phyloP scores from a whole-genome alignment of 345 rosid species.

The Salix exigua region DNA sequence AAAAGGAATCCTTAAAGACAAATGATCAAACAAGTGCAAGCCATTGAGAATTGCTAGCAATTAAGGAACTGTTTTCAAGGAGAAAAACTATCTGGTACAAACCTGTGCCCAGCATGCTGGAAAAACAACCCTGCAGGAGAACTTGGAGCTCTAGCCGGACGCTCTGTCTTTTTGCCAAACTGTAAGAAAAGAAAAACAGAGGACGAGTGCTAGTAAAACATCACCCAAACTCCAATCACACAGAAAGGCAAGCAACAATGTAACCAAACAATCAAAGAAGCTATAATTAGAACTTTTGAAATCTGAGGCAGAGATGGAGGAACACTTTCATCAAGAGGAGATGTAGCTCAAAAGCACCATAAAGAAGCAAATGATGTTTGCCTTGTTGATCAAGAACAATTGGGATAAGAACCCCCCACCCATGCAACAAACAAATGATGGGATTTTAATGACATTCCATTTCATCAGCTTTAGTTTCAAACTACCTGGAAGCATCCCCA shows the following conservation, averaged over 20 bases:
- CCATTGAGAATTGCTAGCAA: neutral
- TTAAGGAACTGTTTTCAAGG: neutral
- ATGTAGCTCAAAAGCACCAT: neutral
- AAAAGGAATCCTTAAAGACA: neutral
- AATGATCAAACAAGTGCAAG: neutral
- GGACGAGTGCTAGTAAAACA: neutral
- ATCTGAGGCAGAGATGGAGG: neutral
- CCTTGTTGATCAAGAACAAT: neutral
- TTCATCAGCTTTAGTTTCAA: neutral
- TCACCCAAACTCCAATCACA: neutral
- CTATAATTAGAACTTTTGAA: neutral
- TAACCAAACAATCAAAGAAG: neutral
- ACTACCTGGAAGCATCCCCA: neutral
- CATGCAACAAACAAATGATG: neutral
- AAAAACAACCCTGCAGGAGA: conserved; percentile 32
- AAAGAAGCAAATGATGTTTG: no score
- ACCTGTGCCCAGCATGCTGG: conserved; percentile 40
- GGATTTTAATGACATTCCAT: neutral
- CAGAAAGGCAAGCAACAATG: neutral
- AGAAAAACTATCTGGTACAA: neutral
- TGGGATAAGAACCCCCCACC: neutral
- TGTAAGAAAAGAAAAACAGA: conserved; percentile 2
- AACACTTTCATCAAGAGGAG: neutral
- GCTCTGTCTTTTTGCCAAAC: conserved; percentile 29
- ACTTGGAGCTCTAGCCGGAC: conserved; percentile 12